Conservation (phyloP, 495 filamentous ascomycete species). For the Penicillium canariense region DNA sequence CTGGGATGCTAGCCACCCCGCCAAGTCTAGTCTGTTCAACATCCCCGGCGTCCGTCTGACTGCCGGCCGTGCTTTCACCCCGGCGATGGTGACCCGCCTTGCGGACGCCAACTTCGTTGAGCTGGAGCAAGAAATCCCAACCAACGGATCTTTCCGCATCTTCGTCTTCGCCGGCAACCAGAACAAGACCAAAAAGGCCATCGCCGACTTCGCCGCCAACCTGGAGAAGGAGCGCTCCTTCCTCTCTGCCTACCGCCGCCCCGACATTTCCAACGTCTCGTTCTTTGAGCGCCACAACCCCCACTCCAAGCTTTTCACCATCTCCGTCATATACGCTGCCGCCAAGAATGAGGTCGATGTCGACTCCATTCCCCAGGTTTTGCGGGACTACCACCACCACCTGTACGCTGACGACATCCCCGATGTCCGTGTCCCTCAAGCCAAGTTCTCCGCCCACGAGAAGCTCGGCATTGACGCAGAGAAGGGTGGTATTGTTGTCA, state of each 20-base stretch:
- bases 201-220: conserved; percentile 65
- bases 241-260: conserved; percentile 59
- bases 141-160: conserved; percentile 84
- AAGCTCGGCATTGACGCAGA: conserved; percentile 80
- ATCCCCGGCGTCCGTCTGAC: conserved; percentile 58
- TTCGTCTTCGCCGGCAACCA: conserved; percentile 79
- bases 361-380: conserved; percentile 58
- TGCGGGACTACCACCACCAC: conserved; percentile 75
- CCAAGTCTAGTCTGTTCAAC: conserved; percentile 65
- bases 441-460: conserved; percentile 72
- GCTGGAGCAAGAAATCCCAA: conserved; percentile 81
- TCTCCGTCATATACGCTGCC: conserved; percentile 70
- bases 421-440: conserved; percentile 66
- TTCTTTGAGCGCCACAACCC: conserved; percentile 82
- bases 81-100: conserved; percentile 76
- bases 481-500: conserved; percentile 74
- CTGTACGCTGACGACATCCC: conserved; percentile 84
- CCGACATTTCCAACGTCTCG: conserved; percentile 61
- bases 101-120: conserved; percentile 83
- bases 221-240: conserved; percentile 66
- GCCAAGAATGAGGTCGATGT: conserved; percentile 65
- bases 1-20: conserved; percentile 69
- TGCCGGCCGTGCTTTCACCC: conserved; percentile 69
- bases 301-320: conserved; percentile 74
- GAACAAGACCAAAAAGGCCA: conserved; percentile 53